phyloP scores from a whole-genome alignment of 2,329 filamentous ascomycete genomes.

The Dactylonectria estremocensis region DNA sequence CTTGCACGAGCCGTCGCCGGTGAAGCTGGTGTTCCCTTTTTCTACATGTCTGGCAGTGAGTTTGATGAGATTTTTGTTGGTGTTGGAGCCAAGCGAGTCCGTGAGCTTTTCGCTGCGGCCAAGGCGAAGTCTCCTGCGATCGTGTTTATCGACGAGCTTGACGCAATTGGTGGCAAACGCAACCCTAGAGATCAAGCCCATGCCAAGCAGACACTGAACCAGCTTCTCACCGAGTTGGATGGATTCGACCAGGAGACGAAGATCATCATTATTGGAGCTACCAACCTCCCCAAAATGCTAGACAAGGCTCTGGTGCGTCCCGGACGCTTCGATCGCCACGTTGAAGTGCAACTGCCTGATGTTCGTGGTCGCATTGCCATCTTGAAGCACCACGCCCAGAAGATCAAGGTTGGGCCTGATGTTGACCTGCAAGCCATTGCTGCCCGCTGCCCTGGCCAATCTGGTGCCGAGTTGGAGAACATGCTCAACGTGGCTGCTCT shows the following conservation, averaged over 20 bases:
- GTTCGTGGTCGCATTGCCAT: constrained; percentile 95
- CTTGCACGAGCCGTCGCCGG: constrained; percentile 95
- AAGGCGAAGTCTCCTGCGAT: constrained; percentile 91
- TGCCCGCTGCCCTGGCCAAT: constrained; percentile 90
- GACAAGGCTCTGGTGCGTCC: constrained; percentile 96
- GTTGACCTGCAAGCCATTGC: constrained; percentile 90
- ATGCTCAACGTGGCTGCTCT: constrained; percentile 97
- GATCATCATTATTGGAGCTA: constrained; percentile 96
- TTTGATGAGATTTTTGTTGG: constrained; percentile 99
- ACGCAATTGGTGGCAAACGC: constrained; percentile 94
- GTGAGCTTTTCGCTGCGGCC: constrained; percentile 89
- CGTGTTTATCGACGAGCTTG: constrained; percentile 94
- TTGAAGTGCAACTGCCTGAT: constrained; percentile 90
- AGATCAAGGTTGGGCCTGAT: constrained; percentile 84
- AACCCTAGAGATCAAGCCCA: constrained; percentile 95
- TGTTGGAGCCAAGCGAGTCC: constrained; percentile 95
- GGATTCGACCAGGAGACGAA: constrained; percentile 96
- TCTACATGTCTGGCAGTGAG: constrained; percentile 99
- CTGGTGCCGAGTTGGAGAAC: constrained; percentile 96
- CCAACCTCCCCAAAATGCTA: constrained; percentile 94
- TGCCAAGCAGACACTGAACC: constrained; percentile 97
- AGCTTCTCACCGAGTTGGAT: constrained; percentile 95
- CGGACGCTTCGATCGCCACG: constrained; percentile 95
- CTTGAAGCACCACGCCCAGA: constrained; percentile 92
- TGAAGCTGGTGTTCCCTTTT: constrained; percentile 97